Base-by-base conservation (phyloP, 495 filamentous ascomycete genomes). In the Xylaria flabelliformis region DNA sequence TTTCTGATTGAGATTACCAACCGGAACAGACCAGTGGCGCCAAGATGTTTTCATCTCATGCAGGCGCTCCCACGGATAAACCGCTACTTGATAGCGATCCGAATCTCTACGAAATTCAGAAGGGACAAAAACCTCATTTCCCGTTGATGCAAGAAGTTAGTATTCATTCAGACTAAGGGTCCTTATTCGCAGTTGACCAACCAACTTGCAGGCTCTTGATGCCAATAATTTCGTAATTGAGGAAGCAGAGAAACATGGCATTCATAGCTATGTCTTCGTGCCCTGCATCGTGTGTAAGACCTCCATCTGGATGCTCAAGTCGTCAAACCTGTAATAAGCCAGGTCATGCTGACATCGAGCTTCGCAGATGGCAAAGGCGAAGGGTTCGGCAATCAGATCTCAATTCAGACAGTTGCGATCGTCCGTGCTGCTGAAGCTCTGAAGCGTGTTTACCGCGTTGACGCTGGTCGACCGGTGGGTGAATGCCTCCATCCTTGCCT, bases 371-470 rank as follows among this genome's bases (percentile, higher is more conserved):
- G 85, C 10, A 65, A 79, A 41, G 82, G 84, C 17, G 79, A 82
- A 58, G 84, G 85, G 4, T 87, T 86, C 41, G 84, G 84, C 19
- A 86, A 88, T 64, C 63, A 69, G 3, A 85, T 85, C 39, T 86
- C 85, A 1, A 86, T 84, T 44, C 86, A 88, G 68, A 83, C 79
- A 4, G 82, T 83, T 0, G 82, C 81, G 0, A 83, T 88, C 24
- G 84, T 88, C 8, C 74, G 77, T 34, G 82, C 83, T 0, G 86
- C 84, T 4, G 79, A 79, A 36, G 74, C 75, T 13, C 21, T 76
- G 42, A 69, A 81, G 5, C 75, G 76, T 6, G 80, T 87, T 5
- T 85, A 83, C 64, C 71, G 73, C 1, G 80, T 84, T 24, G 81
- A 87, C 65, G 10, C 55, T 0, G 77, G 67, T 8, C 59, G 70